Conservation (phyloP, 495 filamentous ascomycete species). For the Saxophila tyrrhenica region DNA sequence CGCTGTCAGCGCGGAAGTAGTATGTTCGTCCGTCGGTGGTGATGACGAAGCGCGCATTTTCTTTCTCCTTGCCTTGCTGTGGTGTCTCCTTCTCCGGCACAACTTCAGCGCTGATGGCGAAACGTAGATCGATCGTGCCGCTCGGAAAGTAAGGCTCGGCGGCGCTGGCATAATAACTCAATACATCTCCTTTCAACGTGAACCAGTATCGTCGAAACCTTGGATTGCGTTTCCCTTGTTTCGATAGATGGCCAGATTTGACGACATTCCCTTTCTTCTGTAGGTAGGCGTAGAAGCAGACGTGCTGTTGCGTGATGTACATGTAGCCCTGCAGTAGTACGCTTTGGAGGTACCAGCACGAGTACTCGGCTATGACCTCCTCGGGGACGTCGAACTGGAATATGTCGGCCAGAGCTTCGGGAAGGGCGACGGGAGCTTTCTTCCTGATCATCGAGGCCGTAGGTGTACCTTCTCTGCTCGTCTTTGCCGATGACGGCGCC, state of each 20-base stretch:
- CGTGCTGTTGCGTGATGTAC: conserved; percentile 88
- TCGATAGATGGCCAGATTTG: conserved; percentile 82
- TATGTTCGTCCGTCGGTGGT: conserved; percentile 74
- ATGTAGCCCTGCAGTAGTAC: conserved; percentile 90
- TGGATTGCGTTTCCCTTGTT: conserved; percentile 81
- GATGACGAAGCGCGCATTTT: conserved; percentile 63
- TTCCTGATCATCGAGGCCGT: conserved; percentile 28
- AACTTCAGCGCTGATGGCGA: conserved; percentile 75
- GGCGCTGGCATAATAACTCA: conserved; percentile 82
- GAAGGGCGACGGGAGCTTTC: conserved; percentile 40
- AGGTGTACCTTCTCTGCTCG: conserved; percentile 27
- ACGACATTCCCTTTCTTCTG: conserved; percentile 67
- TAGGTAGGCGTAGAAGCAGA: conserved; percentile 95
- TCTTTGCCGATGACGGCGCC: conserved; percentile 13
- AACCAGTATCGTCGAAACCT: conserved; percentile 95
- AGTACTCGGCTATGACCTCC: conserved; percentile 84
- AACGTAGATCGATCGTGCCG: conserved; percentile 84
- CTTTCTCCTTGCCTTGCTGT: conserved; percentile 46
- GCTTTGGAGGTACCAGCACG: conserved; percentile 87
- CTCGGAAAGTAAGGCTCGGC: conserved; percentile 83
- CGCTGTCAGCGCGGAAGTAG: conserved; percentile 81
- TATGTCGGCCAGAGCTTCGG: conserved; percentile 68
- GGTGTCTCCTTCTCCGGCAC: conserved; percentile 40
- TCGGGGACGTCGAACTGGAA: conserved; percentile 77
- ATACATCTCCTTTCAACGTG: conserved; percentile 82